Conservation (phyloP, 2,329 filamentous ascomycete genomes). For the Ceratocystis alfenasii region DNA sequence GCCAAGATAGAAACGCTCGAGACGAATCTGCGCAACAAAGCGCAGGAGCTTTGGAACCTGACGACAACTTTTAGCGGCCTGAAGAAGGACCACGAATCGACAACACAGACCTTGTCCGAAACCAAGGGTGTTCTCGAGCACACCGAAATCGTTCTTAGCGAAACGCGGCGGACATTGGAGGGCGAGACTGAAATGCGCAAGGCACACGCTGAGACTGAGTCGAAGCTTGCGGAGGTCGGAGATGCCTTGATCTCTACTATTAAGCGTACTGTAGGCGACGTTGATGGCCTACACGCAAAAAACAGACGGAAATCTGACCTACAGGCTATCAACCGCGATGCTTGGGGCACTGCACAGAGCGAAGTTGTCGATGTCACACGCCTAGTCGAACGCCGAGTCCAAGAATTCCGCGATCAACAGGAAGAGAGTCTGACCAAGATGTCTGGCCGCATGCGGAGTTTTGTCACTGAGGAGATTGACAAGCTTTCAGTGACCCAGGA, state of each 20-base stretch:
- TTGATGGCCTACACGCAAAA: slow-evolving; percentile 74
- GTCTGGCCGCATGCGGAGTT: slow-evolving; percentile 59
- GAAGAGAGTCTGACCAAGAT: slow-evolving; percentile 55
- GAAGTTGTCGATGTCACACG: slow-evolving; percentile 66
- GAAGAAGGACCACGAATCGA: slow-evolving; percentile 80
- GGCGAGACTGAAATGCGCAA: slow-evolving; percentile 71
- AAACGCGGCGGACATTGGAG: slow-evolving; percentile 61
- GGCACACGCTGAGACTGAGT: slow-evolving; percentile 77
- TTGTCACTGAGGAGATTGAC: slow-evolving; percentile 42
- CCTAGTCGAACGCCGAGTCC: slow-evolving; percentile 63
- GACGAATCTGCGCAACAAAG: slow-evolving; percentile 78
- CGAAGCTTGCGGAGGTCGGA: slow-evolving; percentile 60
- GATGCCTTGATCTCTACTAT: slow-evolving; percentile 66
- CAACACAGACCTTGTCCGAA: slow-evolving; percentile 57
- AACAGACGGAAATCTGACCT: slow-evolving; percentile 74
- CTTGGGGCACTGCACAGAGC: slow-evolving; percentile 64
- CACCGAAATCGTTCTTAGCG: slow-evolving; percentile 70
- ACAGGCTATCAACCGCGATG: slow-evolving; percentile 63
- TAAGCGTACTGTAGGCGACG: slow-evolving; percentile 63
- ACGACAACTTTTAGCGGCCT: slow-evolving; percentile 78
- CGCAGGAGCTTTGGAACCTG: slow-evolving; percentile 78
- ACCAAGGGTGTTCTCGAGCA: slow-evolving; percentile 74
- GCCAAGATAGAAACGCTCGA: slow-evolving; percentile 91
- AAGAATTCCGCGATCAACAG: slow-evolving; percentile 61
- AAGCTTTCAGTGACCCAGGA: slow-evolving; percentile 58